These are phyloP conservation scores for Mercurialis annua DNA, from an alignment of 345 rosid species.

Conservation along the genomic window DNA sequence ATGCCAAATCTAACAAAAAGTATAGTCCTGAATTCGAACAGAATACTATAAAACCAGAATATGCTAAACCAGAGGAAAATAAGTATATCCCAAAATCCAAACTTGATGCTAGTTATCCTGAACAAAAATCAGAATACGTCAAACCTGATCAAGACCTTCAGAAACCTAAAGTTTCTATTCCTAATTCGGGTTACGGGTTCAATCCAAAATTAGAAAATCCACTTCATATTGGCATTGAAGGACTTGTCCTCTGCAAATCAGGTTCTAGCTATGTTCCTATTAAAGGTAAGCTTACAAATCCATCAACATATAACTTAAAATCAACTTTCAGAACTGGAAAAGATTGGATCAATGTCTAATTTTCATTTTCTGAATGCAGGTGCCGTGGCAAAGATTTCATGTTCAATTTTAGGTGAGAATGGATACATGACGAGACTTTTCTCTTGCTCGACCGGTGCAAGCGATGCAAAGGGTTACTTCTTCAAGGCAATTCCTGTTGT, in stretches of 20 bases:
- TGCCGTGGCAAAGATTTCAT: slow-evolving; percentile 22
- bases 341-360: background rate
- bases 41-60: background rate
- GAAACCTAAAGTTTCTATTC: too few relatives aligned
- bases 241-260: slow-evolving; percentile 11
- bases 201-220: slow-evolving; percentile 2
- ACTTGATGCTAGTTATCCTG: too few relatives aligned
- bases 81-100: background rate
- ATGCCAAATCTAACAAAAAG: too few relatives aligned
- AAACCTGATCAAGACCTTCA: too few relatives aligned
- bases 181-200: background rate
- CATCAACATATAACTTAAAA: background rate
- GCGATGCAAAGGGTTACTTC: slow-evolving; percentile 23
- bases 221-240: slow-evolving; percentile 10
- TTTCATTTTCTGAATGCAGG: background rate
- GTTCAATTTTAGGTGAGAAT: slow-evolving; percentile 8
- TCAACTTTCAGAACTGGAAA: too few relatives aligned
- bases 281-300: slow-evolving; percentile 6
- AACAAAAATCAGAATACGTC: too few relatives aligned
- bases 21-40: background rate
- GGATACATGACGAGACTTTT: slow-evolving; percentile 12
- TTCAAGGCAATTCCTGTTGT: slow-evolving; percentile 4
- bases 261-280: slow-evolving; percentile 14
- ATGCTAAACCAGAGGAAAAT: background rate
- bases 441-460: slow-evolving; percentile 11